These are phyloP conservation scores for Acanthamoeba culbertsoni DNA, from an alignment of 208 protist genomes.

Conservation along the genomic window DNA sequence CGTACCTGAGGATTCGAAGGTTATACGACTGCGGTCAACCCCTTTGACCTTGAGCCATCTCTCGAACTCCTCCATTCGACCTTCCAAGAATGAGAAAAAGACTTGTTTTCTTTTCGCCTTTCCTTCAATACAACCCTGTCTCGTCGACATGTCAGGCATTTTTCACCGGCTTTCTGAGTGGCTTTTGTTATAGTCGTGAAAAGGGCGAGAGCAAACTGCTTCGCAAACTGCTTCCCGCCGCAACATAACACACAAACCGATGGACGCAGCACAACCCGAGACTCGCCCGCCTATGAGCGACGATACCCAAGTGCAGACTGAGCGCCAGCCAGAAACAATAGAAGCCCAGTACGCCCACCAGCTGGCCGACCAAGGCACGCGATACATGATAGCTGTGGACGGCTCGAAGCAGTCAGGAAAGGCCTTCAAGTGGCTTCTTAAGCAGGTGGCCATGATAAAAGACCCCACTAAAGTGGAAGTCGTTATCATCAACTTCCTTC, in stretches of 20 bases:
- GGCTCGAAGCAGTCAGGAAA: background rate
- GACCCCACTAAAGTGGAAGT: background rate
- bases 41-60: background rate
- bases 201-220: background rate
- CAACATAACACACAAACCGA: background rate
- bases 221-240: background rate
- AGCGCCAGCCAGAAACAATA: background rate
- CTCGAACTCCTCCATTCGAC: slow-evolving; percentile 18
- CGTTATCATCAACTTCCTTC: slow-evolving; percentile 55
- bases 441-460: background rate
- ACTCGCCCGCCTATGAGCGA: background rate
- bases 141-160: background rate
- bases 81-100: too few relatives aligned
- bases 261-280: background rate
- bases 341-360: background rate
- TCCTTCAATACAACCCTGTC: background rate
- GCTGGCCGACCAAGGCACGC: background rate
- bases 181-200: background rate
- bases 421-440: slow-evolving; percentile 59
- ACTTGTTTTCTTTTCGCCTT: too few relatives aligned
- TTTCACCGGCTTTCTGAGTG: too few relatives aligned
- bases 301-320: background rate
- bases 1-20: background rate
- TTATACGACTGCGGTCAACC: background rate
- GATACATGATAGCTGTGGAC: slow-evolving; percentile 53